Percentiles rank a stretch among this genome's conserved stretches.
These are phyloP conservation scores for Russula sp. DNA, from an alignment of 768 basidiomycete species.

Conservation along the genomic window DNA sequence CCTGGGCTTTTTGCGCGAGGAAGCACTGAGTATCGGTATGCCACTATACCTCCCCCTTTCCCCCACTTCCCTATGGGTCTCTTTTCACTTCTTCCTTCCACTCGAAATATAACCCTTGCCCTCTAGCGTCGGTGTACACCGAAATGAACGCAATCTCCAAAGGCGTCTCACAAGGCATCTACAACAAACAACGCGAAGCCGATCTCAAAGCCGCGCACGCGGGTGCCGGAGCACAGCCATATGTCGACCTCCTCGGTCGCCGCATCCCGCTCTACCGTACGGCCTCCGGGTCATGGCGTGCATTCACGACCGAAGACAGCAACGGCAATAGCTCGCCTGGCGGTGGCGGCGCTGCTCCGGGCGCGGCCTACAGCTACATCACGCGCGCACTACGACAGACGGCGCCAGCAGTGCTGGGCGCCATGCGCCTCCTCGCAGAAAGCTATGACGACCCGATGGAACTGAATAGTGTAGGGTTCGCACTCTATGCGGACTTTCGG, in stretches of 20 bases:
- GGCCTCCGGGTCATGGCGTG: constrained; percentile 65
- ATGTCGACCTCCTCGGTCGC: constrained; percentile 78
- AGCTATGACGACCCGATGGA: constrained; percentile 47
- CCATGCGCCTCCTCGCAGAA: constrained; percentile 58
- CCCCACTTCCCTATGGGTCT: too few species aligned
- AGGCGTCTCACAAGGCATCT: constrained; percentile 77
- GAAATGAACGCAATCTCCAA: constrained; percentile 87
- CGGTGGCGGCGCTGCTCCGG: constrained; percentile 51
- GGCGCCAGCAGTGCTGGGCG: constrained; percentile 68
- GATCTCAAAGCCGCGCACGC: constrained; percentile 44
- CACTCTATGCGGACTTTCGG: constrained; percentile 81
- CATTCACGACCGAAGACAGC: constrained; percentile 47
- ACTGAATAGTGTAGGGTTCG: constrained; percentile 61
- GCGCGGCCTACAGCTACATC: constrained; percentile 78
- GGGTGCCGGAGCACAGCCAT: constrained; percentile 67
- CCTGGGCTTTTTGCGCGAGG: constrained; percentile 79
- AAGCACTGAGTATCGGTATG: constrained; percentile 84
- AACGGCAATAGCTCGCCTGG: constrained; percentile 1
- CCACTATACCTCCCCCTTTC: not conserved
- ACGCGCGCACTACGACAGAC: constrained; percentile 74
- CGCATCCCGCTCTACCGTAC: constrained; percentile 78
- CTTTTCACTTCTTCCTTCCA: not conserved
- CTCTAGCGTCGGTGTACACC: constrained; percentile 83
- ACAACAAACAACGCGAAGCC: constrained; percentile 45
- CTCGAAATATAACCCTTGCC: too few species aligned